Evolutionary conservation across 2,329 filamentous ascomycete species (phyloP), one percentile per base, ranked within the genome.

Genomic region (Onygena corvina): DNA sequence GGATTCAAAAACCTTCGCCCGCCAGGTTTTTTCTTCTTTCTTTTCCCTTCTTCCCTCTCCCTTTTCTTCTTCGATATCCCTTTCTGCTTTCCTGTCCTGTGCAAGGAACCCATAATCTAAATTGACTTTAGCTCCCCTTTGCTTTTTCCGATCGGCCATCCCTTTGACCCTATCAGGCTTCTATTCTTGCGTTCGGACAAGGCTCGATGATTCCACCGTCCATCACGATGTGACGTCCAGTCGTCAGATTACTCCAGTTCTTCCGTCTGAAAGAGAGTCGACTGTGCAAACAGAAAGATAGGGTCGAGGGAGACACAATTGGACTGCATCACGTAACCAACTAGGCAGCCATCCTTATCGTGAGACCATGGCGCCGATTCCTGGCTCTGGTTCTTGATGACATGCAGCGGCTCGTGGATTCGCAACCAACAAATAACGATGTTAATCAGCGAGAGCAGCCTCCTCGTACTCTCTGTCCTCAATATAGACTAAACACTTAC

Each of bases 121-220:
- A 40, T 40, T 40, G 36, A 40, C 36, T 40, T 40, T 40, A 12
- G 18, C 21, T 18, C 34, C 9, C 25, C 18, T 14, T 40, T 40
- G 36, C 36, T 40, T 40, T 40, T 40, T 40, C 18, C 18, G 36
- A 40, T 40, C 36, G 36, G 36, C 36, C 11, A 4, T 21, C 36
- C 18, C 18, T 23, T 11, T n/a, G 20, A 4, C 36, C 36, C 36
- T 23, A 23, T 40, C 36, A 40, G 21, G 36, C 36, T 23, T 40
- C 12, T 40, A 40, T 23, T 21, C 18, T 25, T 21, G n/a, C n/a
- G n/a, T n/a, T n/a, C n/a, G 27, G 27, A 29, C 27, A 29, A 29
- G 27, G 27, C 27, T 29, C 11, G 4, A n/a, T 11, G 5, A 29
- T 29, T 29, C 27, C 27, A 29, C 27, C 27, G 11, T 29, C 27